Evolutionary conservation across 257 asterid genomes (phyloP).

Genomic region (Parsonsia alboflavescens): DNA sequence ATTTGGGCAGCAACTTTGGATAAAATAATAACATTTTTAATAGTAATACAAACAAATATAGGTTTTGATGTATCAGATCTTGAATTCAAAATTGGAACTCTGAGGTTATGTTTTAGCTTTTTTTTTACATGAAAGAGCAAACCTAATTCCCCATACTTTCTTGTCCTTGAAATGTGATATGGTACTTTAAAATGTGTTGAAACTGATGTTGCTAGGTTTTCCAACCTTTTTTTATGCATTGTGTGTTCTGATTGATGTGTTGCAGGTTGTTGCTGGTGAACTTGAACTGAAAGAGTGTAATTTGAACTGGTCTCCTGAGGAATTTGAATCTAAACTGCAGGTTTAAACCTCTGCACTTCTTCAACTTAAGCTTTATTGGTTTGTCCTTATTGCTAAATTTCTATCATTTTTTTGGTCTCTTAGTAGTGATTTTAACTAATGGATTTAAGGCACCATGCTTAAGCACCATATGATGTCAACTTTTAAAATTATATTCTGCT

Average conservation of each 20-base stretch:
- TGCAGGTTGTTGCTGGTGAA: slow-evolving; percentile 96
- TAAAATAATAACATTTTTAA: no score
- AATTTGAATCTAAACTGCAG: slow-evolving; percentile 90
- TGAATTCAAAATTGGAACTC: background rate
- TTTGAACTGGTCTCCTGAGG: slow-evolving; percentile 93
- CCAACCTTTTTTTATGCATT: background rate
- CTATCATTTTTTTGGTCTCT: background rate
- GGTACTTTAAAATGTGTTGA: background rate
- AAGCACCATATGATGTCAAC: background rate
- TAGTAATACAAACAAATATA: background rate
- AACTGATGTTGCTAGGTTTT: slow-evolving; percentile 13
- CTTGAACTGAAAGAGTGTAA: slow-evolving; percentile 90
- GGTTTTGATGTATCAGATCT: background rate
- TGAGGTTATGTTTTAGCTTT: background rate
- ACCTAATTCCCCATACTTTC: background rate
- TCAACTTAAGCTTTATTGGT: background rate
- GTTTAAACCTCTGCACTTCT: slow-evolving; percentile 23
- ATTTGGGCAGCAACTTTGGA: no score
- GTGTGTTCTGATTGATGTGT: slow-evolving; percentile 10
- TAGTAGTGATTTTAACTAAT: background rate
- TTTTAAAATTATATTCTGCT: background rate
- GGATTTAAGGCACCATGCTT: background rate
- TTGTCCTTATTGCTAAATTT: background rate
- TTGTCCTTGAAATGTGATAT: background rate
- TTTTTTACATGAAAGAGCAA: background rate